phyloP scores from a whole-genome alignment of 257 asterid genomes.

The Rubia yunnanensis region DNA sequence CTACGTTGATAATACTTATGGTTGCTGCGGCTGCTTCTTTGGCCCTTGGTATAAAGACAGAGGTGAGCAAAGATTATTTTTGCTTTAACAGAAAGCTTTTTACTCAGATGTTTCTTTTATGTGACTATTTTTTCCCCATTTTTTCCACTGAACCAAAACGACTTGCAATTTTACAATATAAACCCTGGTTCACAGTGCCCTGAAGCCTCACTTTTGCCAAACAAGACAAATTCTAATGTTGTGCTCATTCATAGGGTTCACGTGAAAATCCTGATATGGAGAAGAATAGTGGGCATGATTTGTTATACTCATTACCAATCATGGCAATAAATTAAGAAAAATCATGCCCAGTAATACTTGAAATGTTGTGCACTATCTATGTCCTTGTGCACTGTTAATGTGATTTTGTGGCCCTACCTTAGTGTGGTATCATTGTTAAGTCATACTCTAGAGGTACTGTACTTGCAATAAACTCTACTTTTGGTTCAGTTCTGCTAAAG shows the following conservation, averaged over 20 bases:
- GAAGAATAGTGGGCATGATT: background rate
- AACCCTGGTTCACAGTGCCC: too few species aligned
- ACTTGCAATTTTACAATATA: background rate
- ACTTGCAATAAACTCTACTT: background rate
- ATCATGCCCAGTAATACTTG: background rate
- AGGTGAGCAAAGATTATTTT: slow-evolving; percentile 37
- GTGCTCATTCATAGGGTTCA: background rate
- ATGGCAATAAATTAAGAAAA: background rate
- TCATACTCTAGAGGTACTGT: background rate
- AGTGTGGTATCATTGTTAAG: background rate
- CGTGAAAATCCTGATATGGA: background rate
- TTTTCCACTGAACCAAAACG: too few species aligned
- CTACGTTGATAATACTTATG: slow-evolving; percentile 87
- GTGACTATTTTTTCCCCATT: too few species aligned
- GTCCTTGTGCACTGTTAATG: background rate
- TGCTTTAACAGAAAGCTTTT: background rate
- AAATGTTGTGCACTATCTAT: background rate
- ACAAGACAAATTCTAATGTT: too few species aligned
- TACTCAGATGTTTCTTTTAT: too few species aligned
- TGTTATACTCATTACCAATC: background rate
- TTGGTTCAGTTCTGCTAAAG: slow-evolving; percentile 1
- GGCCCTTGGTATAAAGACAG: slow-evolving; percentile 86
- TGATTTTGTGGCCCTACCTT: background rate
- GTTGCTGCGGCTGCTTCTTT: slow-evolving; percentile 98
- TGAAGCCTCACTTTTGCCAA: too few species aligned